Percentiles rank a stretch among this genome's conserved stretches.
phyloP scores from a whole-genome alignment of 257 asterid species.

The Solanum appendiculatum region DNA sequence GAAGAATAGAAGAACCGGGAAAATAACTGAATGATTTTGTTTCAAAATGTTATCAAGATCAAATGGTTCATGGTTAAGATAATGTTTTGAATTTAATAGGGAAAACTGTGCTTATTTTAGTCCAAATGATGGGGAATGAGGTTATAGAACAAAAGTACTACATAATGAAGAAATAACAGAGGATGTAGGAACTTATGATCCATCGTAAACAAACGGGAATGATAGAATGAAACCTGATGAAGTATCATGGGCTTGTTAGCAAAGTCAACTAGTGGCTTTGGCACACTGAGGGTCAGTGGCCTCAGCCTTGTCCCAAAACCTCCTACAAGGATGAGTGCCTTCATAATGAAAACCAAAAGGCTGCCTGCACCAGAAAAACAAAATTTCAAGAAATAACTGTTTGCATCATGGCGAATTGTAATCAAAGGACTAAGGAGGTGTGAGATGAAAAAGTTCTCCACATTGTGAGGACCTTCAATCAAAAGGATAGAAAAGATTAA shows the following conservation, averaged over 20 bases:
- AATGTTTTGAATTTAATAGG: neutral
- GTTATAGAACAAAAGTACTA: neutral
- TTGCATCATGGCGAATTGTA: neutral
- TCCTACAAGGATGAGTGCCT: conserved; percentile 96
- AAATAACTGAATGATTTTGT: neutral
- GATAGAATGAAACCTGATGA: conserved; percentile 66
- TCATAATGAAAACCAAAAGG: conserved; percentile 34
- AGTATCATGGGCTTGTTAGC: conserved; percentile 97
- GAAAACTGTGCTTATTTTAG: neutral
- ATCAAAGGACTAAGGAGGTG: neutral
- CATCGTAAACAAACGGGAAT: neutral
- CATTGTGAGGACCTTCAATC: neutral
- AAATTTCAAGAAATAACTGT: neutral
- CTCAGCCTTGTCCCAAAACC: conserved; percentile 94
- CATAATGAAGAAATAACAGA: neutral
- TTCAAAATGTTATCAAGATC: neutral
- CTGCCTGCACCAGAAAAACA: neutral
- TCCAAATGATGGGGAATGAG: neutral
- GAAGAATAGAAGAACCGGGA: neutral
- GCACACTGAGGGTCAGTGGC: conserved; percentile 83
- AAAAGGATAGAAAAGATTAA: neutral
- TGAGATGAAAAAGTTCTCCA: neutral
- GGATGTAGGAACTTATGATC: neutral
- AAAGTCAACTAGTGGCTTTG: conserved; percentile 94
- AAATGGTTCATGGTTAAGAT: neutral